Base-by-base conservation (phyloP, 345 rosid genomes). In the Brassica incana region DNA sequence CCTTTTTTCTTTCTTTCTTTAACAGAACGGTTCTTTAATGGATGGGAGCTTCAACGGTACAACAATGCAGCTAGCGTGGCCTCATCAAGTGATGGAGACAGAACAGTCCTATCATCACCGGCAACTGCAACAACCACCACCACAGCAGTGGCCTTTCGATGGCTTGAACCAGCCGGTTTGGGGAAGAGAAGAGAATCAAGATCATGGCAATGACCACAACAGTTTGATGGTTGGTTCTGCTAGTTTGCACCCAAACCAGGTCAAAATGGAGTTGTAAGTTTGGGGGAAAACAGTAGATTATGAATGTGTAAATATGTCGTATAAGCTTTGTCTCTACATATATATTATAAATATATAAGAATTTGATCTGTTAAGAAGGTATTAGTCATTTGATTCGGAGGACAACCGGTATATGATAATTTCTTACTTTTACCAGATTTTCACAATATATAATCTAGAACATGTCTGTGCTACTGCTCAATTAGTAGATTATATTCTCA, bases 101-200 rank as follows among this genome's bases (percentile, higher is more conserved):
- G 89, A 84, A 70, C 81, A 77, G 5, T 40, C 78, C 3, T 77
- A n/a, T 63, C 84, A 81, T 48, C 81, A 81, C 36, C 58, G 89
- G 79, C 97, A 91, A 78, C 89, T 86, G 7, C 90, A 80, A 83
- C 90, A 83, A 85, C 97, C 90, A 72, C 88, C 76, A 82, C 89
- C 84, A 43, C 97, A 85, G 61, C 94, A 90, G 73, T 92, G 92
- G 94, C 89, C 84, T 52, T 67, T 73, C 52, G 92, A 90, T 59
- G 84, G 86, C 18, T 72, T 85, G 75, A 87, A 88, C 73, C 99
- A 85, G 77, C 89, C 86, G 3, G 73, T 81, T 76, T 93, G 93
- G 97, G 91, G 85, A 76, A 83, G 86, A 83, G 95, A 88, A 85
- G 94, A 89, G 74, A 88, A 87, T 85, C 93, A 93, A 23, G 85